Conservation (phyloP, 306 rosid genomes). For the Lathyrus tuberosus region DNA sequence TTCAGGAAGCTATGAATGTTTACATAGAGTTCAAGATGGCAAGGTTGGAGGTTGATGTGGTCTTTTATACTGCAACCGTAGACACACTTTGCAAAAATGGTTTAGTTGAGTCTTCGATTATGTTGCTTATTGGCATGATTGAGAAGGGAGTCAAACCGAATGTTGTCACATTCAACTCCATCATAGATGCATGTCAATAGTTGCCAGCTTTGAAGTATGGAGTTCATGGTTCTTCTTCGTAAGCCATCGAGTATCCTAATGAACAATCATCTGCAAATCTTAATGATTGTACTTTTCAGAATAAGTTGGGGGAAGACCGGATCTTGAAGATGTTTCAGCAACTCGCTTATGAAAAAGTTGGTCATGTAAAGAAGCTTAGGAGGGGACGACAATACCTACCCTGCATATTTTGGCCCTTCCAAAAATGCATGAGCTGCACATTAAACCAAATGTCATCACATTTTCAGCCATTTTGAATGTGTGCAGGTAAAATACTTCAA, state of each 20-base stretch:
- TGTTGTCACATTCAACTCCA: constrained; percentile 87
- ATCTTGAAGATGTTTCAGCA: constrained; percentile 50
- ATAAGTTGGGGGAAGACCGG: constrained; percentile 30
- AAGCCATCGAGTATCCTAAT: constrained; percentile 12
- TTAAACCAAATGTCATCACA: constrained; percentile 56
- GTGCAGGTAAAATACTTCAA: constrained; percentile 71
- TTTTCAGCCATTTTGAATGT: constrained; percentile 92
- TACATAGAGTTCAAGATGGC: constrained; percentile 68
- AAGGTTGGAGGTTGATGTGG: constrained; percentile 84
- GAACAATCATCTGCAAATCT: constrained; percentile 35
- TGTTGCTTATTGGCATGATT: constrained; percentile 92
- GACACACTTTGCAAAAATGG: constrained; percentile 87
- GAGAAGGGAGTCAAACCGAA: constrained; percentile 80
- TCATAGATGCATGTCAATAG: constrained; percentile 73
- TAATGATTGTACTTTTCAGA: constrained; percentile 19
- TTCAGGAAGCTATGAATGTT: constrained; percentile 67
- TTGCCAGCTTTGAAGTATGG: constrained; percentile 43
- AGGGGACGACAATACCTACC: constrained; percentile 35
- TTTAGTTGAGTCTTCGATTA: constrained; percentile 57
- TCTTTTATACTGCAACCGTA: constrained; percentile 80
- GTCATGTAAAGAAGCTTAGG: constrained; percentile 47
- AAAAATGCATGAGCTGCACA: constrained; percentile 59
- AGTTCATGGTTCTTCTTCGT: constrained; percentile 37
- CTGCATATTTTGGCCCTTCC: constrained; percentile 57
- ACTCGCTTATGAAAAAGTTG: constrained; percentile 66